Conservation (phyloP, 768 basidiomycete species). For the Neoboletus subvelutipes region DNA sequence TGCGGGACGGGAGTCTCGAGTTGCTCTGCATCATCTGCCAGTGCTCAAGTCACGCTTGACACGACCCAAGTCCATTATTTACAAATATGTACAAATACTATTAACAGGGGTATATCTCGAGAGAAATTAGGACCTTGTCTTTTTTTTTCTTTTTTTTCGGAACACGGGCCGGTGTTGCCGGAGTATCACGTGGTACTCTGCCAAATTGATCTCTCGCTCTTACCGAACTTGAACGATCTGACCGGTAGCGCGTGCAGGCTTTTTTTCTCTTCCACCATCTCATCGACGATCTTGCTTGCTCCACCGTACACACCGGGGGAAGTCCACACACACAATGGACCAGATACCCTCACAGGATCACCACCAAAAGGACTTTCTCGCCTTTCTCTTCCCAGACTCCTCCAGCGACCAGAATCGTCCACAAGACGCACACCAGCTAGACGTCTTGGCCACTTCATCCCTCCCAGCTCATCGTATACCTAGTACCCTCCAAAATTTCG, state of each 20-base stretch:
- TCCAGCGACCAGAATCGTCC: conserved; percentile 25
- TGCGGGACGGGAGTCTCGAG: conserved; percentile 31
- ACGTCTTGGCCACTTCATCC: neutral
- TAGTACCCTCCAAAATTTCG: neutral
- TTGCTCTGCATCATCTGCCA: neutral
- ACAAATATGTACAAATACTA: conserved; percentile 7
- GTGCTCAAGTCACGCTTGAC: neutral
- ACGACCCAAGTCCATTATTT: neutral
- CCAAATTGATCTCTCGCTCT: neutral
- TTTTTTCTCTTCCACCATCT: conserved; percentile 4
- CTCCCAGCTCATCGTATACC: conserved; percentile 16
- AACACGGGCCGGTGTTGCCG: conserved; percentile 5
- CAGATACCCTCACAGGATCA: conserved; percentile 28
- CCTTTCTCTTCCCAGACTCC: conserved; percentile 35
- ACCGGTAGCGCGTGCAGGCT: too few species aligned
- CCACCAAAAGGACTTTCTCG: conserved; percentile 37
- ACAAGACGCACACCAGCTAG: conserved; percentile 25
- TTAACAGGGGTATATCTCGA: neutral
- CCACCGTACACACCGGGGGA: neutral
- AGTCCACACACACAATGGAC: conserved; percentile 16
- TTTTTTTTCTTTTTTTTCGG: too few species aligned
- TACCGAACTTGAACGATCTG: neutral
- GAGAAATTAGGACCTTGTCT: too few species aligned
- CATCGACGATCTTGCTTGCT: neutral
- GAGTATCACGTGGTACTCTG: conserved; percentile 7